Conservation (phyloP, 108 stramenopile genomes). For the Cyclotella cryptica region DNA sequence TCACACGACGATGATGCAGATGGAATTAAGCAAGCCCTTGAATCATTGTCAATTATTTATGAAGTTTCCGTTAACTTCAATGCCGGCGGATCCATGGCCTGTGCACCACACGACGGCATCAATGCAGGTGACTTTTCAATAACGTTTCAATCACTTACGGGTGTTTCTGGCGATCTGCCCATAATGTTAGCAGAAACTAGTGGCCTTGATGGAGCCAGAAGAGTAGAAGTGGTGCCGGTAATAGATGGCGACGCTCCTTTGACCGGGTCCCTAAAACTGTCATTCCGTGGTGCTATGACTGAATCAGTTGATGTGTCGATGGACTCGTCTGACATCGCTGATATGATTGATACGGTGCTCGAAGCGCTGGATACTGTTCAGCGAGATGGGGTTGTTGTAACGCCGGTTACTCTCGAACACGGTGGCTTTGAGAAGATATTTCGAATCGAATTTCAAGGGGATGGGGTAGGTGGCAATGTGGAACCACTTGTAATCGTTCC, state of each 20-base stretch:
- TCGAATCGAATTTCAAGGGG: slow-evolving; percentile 66
- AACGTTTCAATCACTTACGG: slow-evolving; percentile 55
- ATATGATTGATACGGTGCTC: slow-evolving; percentile 59
- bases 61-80: slow-evolving; percentile 56
- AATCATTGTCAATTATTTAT: slow-evolving; percentile 59
- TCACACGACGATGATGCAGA: slow-evolving; percentile 56
- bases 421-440: slow-evolving; percentile 59
- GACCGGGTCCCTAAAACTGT: slow-evolving; percentile 69
- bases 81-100: slow-evolving; percentile 36
- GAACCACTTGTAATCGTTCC: slow-evolving; percentile 64
- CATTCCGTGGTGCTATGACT: slow-evolving; percentile 71
- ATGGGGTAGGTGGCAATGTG: slow-evolving; percentile 79
- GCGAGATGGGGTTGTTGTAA: slow-evolving; percentile 57
- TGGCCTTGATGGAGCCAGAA: slow-evolving; percentile 65
- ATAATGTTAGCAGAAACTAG: slow-evolving; percentile 55
- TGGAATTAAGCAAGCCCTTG: slow-evolving; percentile 61
- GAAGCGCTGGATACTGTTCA: slow-evolving; percentile 69
- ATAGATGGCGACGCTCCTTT: slow-evolving; percentile 64
- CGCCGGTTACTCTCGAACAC: slow-evolving; percentile 38
- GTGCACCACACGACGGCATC: slow-evolving; percentile 41
- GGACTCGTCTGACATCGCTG: slow-evolving; percentile 36
- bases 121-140: slow-evolving; percentile 57
- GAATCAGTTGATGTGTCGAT: slow-evolving; percentile 44
- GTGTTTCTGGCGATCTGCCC: slow-evolving; percentile 70
- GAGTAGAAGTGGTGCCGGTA: slow-evolving; percentile 52